Base-by-base conservation (phyloP, 495 filamentous ascomycete genomes). In the Echria macrotheca region DNA sequence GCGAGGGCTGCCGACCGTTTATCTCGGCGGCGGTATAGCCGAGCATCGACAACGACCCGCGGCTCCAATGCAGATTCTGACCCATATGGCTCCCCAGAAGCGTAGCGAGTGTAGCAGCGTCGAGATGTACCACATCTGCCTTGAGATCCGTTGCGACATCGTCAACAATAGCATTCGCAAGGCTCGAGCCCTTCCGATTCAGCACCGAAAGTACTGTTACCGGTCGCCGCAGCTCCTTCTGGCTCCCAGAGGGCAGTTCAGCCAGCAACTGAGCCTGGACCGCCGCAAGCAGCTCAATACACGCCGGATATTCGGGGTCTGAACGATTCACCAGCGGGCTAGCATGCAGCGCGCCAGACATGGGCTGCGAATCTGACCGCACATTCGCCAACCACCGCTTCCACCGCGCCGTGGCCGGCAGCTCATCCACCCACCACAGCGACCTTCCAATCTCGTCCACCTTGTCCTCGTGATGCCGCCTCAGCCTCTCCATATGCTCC, bases 101-200 rank as follows among this genome's bases (percentile, higher is more conserved):
- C 47, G 89, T 74, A 11, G 89, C 86, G 53, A 98, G 74, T 61
- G 89, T 87, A 52, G 86, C 82, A 11, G 89, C 82, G 64, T 85
- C 81, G 11, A 98, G 66, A 18, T 79, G 77, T 26, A 98, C 69
- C 4, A 96, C 60, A 63, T 97, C 87, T n/a, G 90, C 83, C 25
- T 70, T 67, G 10, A 85, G 49, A 14, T 78, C 71, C 9, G 67
- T 59, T 1, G 89, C 85, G 24, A 87, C 65, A 18, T 73, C 58
- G 11, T 64, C 49, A 7, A 74, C 43, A 10, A 74, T 50, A 12
- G 57, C 51, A 22, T 51, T 50, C 12, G 70, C 52, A 1, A 69
- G 48, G 3, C 49, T 55, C 19, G 47, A 55, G 1, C 68, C 68
- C 33, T 61, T 67, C 49, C 57, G 49, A 35, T 68, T 68, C 42